A percentile compares a stretch with the other conserved stretches of the same genome.
phyloP scores from a whole-genome alignment of 164 flowering plant species.

The Echeveria elegans region DNA sequence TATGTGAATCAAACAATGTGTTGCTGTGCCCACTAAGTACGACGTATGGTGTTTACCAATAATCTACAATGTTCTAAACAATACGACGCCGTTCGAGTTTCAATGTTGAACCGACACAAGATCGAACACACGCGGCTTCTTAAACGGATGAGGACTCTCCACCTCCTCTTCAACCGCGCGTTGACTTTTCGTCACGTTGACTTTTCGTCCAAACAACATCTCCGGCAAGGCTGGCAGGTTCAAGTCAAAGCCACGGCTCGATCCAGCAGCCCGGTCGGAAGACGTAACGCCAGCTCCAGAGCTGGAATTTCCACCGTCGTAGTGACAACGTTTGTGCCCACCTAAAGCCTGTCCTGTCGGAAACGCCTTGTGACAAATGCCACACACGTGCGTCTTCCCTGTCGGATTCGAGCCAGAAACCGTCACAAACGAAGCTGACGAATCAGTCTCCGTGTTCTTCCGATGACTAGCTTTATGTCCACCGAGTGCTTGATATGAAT shows the following conservation, averaged over 20 bases:
- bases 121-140: slow-evolving; percentile 17
- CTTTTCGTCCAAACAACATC: slow-evolving; percentile 9
- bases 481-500: slow-evolving; percentile 21
- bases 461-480: slow-evolving; percentile 27
- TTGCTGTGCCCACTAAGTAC: not conserved
- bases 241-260: slow-evolving; percentile 32
- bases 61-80: not conserved
- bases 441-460: slow-evolving; percentile 11
- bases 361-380: slow-evolving; percentile 44
- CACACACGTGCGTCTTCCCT: slow-evolving; percentile 40
- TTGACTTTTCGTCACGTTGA: not conserved
- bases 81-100: not conserved
- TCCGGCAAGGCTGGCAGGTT: slow-evolving; percentile 41
- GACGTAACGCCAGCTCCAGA: not conserved
- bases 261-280: not conserved
- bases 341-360: slow-evolving; percentile 64
- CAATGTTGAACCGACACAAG: not conserved
- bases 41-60: too few relatives aligned
- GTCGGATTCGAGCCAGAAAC: not conserved
- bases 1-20: not conserved
- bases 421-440: not conserved
- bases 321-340: slow-evolving; percentile 65
- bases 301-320: slow-evolving; percentile 29
- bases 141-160: slow-evolving; percentile 29
- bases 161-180: slow-evolving; percentile 26